Conservation (phyloP, 306 rosid genomes). For the Castanea mollissima region DNA sequence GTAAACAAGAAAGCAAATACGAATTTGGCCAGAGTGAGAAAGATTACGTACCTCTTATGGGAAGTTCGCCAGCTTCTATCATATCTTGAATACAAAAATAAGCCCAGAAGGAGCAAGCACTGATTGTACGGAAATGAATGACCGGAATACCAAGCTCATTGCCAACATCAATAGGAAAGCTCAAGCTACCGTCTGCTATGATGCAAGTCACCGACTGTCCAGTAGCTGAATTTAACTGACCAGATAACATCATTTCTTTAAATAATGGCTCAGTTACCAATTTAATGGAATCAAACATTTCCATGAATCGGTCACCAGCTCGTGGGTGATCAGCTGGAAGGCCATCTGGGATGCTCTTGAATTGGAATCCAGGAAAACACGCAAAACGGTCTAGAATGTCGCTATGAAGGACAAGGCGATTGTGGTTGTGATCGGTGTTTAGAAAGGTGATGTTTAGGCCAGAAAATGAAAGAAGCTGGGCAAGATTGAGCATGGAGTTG, state of each 20-base stretch:
- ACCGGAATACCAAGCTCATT: slow-evolving; percentile 26
- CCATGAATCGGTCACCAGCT: neutral
- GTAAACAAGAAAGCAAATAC: too few relatives aligned
- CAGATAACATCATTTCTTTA: slow-evolving; percentile 16
- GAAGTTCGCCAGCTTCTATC: slow-evolving; percentile 33
- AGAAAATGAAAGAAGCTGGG: slow-evolving; percentile 29
- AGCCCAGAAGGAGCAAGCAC: slow-evolving; percentile 48
- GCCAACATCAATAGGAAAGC: slow-evolving; percentile 30
- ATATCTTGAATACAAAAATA: slow-evolving; percentile 30
- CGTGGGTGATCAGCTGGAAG: slow-evolving; percentile 16
- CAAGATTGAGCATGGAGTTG: slow-evolving; percentile 35
- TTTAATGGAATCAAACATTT: neutral
- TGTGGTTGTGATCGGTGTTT: slow-evolving; percentile 24
- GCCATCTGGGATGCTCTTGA: slow-evolving; percentile 30
- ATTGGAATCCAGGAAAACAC: slow-evolving; percentile 26
- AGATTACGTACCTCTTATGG: slow-evolving; percentile 37
- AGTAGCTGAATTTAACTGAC: neutral
- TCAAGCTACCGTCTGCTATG: slow-evolving; percentile 41
- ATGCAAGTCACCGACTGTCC: slow-evolving; percentile 22
- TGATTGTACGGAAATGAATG: slow-evolving; percentile 38
- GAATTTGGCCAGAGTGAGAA: neutral
- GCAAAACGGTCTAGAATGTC: slow-evolving; percentile 4
- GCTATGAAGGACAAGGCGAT: slow-evolving; percentile 8
- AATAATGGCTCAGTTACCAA: slow-evolving; percentile 27
- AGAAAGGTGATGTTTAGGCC: slow-evolving; percentile 32